Percentiles rank a stretch among this genome's conserved stretches.
phyloP scores from a whole-genome alignment of 768 basidiomycete species.

The Thelephora ganbajun region DNA sequence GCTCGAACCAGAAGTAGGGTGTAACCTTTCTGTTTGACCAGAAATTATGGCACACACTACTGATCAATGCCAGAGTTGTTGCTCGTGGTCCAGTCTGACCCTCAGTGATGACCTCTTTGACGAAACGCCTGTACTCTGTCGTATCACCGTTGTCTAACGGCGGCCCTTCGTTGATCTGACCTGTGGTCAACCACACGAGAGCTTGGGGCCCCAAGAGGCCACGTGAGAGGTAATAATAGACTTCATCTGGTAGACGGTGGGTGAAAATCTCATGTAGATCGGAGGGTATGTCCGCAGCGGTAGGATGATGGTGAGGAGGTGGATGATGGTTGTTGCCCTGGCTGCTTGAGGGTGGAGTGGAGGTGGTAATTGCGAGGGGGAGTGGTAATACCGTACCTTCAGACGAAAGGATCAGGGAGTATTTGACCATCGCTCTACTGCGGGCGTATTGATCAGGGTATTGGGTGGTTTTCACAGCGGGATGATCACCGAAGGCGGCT shows the following conservation, averaged over 20 bases:
- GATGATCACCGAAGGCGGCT: conserved; percentile 64
- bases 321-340: conserved; percentile 39
- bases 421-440: conserved; percentile 85
- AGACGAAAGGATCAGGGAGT: conserved; percentile 77
- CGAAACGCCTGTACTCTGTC: conserved; percentile 85
- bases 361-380: conserved; percentile 46
- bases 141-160: conserved; percentile 94
- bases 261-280: conserved; percentile 96
- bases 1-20: conserved; percentile 68
- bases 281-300: conserved; percentile 74
- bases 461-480: conserved; percentile 61
- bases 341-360: conserved; percentile 21
- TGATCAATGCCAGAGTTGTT: conserved; percentile 78
- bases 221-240: conserved; percentile 92
- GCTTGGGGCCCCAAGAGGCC: conserved; percentile 83
- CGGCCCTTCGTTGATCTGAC: conserved; percentile 71
- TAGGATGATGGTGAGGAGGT: conserved; percentile 39
- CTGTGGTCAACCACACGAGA: conserved; percentile 88
- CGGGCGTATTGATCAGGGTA: conserved; percentile 84
- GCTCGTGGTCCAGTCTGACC: conserved; percentile 88
- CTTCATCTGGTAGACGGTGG: conserved; percentile 84
- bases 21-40: conserved; percentile 72
- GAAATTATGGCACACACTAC: conserved; percentile 61
- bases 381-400: conserved; percentile 76
- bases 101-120: conserved; percentile 94